Evolutionary conservation across 345 rosid genomes (phyloP), one percentile per base, ranked within the genome.

Genomic region (Aquilaria yunnanensis): DNA sequence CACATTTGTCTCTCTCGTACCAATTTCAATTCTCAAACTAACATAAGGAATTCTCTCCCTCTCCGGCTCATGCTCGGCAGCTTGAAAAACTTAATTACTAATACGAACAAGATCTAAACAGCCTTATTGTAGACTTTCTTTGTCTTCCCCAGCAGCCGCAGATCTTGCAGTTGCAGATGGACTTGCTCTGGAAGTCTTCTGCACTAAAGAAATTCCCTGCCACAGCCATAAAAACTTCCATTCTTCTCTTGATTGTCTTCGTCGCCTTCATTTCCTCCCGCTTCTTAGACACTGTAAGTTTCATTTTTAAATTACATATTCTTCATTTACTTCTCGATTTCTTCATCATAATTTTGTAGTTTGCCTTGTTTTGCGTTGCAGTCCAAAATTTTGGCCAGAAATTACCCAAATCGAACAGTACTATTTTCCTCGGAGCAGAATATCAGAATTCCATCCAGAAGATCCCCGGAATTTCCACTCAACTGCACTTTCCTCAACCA

Each of bases 401-500:
- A 60, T 56, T 62, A 34, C 9, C 41, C 49, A 51, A 59, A 63
- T 52, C 47, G 37, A 47, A 58, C 72, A 0, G 1, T 49, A 29
- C 30, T 47, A 50, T 10, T 60, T 16, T 29, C 51, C 5, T 32
- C 43, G 13, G 63, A 68, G 34, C 56, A 14, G 62, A 73, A 16
- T 33, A 67, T 62, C 43, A 5, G 8, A 37, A 37, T 55, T n/a
- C 57, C 23, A 47, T 54, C 31, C 49, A 53, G 57, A 74, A 29
- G 59, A 58, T 66, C 32, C 8, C 43, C 1, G 8, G 70, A 61
- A 56, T 34, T 73, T 70, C 85, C 85, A 53, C 69, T 76, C 47
- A 57, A 72, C 5, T 80, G 89, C 74, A 62, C 37, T 54, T 51
- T 13, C 30, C 16, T 12, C 31, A 78, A 74, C 77, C 75, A 37